phyloP scores from a whole-genome alignment of 441 rosid species.

The Gossypium gossypioides region DNA sequence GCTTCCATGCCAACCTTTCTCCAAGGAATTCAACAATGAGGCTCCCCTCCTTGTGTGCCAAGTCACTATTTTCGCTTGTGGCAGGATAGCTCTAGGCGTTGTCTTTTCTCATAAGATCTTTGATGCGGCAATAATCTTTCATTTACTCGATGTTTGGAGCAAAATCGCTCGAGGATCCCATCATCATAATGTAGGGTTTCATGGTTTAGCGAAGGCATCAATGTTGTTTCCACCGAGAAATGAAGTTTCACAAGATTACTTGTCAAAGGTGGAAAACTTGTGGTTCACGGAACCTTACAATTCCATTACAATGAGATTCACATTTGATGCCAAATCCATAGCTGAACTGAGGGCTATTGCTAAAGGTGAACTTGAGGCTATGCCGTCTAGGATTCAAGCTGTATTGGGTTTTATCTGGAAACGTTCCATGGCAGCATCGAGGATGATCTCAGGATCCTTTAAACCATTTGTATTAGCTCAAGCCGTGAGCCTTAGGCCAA shows the following conservation, averaged over 20 bases:
- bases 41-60: background rate
- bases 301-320: background rate
- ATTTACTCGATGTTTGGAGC: background rate
- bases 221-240: background rate
- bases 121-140: background rate
- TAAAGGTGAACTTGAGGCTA: background rate
- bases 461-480: background rate
- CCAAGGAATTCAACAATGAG: background rate
- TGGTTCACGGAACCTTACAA: background rate
- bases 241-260: background rate
- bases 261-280: background rate
- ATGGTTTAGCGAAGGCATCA: background rate
- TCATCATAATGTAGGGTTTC: background rate
- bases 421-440: background rate
- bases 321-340: background rate
- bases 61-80: background rate
- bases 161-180: background rate
- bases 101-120: background rate
- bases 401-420: background rate
- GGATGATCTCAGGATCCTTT: background rate
- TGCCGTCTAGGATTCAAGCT: background rate
- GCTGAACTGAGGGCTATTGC: background rate
- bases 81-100: background rate
- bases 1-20: conserved; percentile 1
- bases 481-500: background rate